Percentiles rank a stretch among this genome's conserved stretches.
These are phyloP conservation scores for Malassezia obtusa DNA, from an alignment of 1,284 basidiomycete species.

Conservation along the genomic window DNA sequence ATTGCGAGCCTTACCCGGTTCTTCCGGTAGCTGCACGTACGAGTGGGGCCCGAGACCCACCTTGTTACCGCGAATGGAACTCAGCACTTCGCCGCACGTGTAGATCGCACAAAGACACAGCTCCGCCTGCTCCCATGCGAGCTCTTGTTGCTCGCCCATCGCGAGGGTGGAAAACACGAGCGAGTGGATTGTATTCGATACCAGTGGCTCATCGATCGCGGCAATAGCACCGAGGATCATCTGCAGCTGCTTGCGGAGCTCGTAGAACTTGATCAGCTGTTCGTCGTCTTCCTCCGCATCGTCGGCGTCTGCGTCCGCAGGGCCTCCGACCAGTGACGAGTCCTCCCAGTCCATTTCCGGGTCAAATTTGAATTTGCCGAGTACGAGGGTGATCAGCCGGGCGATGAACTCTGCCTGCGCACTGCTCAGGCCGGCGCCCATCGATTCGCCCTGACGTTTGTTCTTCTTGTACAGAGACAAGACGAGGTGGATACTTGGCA, in stretches of 20 bases:
- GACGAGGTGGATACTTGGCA: constrained; percentile 32
- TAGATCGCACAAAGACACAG: constrained; percentile 82
- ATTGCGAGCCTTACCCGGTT: constrained; percentile 26
- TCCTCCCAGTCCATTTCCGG: constrained; percentile 72
- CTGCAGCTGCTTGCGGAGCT: constrained; percentile 75
- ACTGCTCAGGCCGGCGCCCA: constrained; percentile 17
- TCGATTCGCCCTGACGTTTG: constrained; percentile 21
- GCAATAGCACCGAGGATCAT: constrained; percentile 71
- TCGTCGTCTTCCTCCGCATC: constrained; percentile 61
- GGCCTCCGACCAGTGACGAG: constrained; percentile 44
- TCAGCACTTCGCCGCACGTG: constrained; percentile 69
- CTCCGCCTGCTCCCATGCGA: constrained; percentile 91
- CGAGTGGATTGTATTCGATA: constrained; percentile 62
- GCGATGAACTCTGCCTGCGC: constrained; percentile 57
- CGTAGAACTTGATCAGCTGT: constrained; percentile 71
- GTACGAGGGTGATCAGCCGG: constrained; percentile 67
- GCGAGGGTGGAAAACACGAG: constrained; percentile 65
- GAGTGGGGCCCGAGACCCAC: constrained; percentile 36
- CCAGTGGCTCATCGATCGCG: constrained; percentile 69
- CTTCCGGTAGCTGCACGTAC: constrained; percentile 37
- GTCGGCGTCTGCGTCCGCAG: constrained; percentile 67
- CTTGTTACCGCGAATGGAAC: constrained; percentile 36
- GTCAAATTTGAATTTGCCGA: constrained; percentile 61
- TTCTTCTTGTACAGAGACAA: constrained; percentile 41
- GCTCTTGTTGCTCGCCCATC: constrained; percentile 55